Evolutionary conservation across 2,329 filamentous ascomycete species (phyloP).

Genomic region (Colletotrichum theobromicola): DNA sequence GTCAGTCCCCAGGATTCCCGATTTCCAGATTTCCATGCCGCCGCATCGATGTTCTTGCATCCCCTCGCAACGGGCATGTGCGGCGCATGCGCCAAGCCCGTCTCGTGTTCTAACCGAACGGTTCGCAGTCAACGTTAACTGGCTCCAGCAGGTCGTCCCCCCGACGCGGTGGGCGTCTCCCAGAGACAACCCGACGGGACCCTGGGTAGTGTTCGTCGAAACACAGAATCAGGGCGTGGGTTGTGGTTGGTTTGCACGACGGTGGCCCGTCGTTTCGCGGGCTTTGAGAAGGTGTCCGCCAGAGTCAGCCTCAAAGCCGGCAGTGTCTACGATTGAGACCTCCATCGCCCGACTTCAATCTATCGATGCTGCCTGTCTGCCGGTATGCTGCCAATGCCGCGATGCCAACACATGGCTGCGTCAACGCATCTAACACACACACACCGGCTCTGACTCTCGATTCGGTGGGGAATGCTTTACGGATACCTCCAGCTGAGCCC

Average conservation of each 20-base stretch:
- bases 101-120: not conserved
- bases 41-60: not conserved
- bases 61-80: not conserved
- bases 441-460: not conserved
- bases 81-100: not conserved
- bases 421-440: not conserved
- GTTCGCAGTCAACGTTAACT: not conserved
- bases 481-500: not conserved
- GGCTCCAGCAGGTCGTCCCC: too few relatives aligned
- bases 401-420: not conserved
- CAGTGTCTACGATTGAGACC: conserved; percentile 6
- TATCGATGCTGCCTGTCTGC: not conserved
- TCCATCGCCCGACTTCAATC: not conserved
- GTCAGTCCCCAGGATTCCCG: not conserved
- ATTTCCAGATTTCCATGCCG: not conserved
- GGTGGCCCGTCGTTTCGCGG: not conserved
- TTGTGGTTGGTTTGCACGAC: not conserved
- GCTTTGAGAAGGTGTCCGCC: not conserved
- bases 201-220: not conserved
- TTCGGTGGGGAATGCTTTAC: not conserved
- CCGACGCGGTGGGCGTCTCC: not conserved
- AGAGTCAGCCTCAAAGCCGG: not conserved
- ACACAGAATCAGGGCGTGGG: not conserved
- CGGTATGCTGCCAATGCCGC: not conserved
- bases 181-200: not conserved